Base-by-base conservation (phyloP, 2,329 filamentous ascomycete genomes). In the Oidium heveae region DNA sequence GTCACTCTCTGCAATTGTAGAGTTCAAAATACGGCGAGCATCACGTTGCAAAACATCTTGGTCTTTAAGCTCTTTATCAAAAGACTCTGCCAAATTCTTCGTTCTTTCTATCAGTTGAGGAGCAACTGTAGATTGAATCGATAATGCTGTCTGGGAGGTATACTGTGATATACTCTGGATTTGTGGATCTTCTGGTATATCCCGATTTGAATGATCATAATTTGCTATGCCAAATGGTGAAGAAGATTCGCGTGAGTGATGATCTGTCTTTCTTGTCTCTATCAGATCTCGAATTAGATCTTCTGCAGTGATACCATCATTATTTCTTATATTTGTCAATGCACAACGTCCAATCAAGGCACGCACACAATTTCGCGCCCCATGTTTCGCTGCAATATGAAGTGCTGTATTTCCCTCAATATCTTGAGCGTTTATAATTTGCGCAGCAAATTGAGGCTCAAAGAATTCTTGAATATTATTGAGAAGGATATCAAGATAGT, bases 361-460 rank as follows among this genome's bases (percentile, higher is more conserved):
- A 69, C 91, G 83, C 55, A 94, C 82, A 60, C 88, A 93, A 61
- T 96, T 94, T 46, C 87, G 80, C n/a, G 89, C 86, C 55, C 87
- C 86, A 56, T 86, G 82, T 63, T 87, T 80, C 10, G 89, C 86
- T 0, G 79, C 79, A 9, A 83, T 70, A 57, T 82, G 80, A 53
- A 82, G 67, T 2, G 91, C 88, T 0, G 91, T 96, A 65, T 98
- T 93, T 43, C 89, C 89, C 43, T 87, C 81, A 32, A 80, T 72
- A 66, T 98, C 89, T 63, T 87, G 84, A 9, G 79, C 75, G 61
- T 94, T 86, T 12, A 98, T 71, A 12, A 96, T 69, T 51, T 78
- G 72, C 57, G 87, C 84, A 51, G 96, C 79, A 55, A 85, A 80
- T 55, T 81, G 77, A 10, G 81, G 81, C 5, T 86, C 79, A 60